Conservation (phyloP, 352 stramenopile species). For the Globisporangium recalcitrans region DNA sequence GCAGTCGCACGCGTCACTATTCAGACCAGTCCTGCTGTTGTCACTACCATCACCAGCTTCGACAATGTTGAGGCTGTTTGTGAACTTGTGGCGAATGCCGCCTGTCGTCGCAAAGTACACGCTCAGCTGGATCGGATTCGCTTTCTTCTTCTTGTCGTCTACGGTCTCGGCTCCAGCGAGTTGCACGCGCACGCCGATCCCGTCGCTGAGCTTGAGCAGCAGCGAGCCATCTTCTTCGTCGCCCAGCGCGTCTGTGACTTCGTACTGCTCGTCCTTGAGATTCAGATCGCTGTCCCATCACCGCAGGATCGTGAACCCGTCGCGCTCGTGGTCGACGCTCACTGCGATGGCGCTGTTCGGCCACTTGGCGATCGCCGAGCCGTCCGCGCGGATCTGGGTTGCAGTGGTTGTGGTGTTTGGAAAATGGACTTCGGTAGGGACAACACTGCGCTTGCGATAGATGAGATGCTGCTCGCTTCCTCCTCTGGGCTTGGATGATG, state of each 20-base stretch:
- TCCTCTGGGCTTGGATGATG: neutral
- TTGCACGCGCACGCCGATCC: constrained; percentile 35
- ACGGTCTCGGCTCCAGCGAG: constrained; percentile 9
- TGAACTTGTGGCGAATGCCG: constrained; percentile 41
- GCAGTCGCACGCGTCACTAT: constrained; percentile 25
- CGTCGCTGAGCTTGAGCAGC: constrained; percentile 44
- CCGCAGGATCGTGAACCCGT: constrained; percentile 40
- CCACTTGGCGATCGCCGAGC: constrained; percentile 67
- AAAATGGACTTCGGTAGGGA: constrained; percentile 43
- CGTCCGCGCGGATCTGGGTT: constrained; percentile 51
- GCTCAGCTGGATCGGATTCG: constrained; percentile 31
- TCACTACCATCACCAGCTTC: neutral
- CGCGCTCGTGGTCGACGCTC: constrained; percentile 56
- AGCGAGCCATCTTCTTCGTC: constrained; percentile 40
- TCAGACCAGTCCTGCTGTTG: neutral
- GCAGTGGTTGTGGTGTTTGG: constrained; percentile 44
- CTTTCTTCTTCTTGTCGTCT: too few species aligned
- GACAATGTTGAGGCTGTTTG: constrained; percentile 39
- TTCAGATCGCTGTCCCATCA: constrained; percentile 45
- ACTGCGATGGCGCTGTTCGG: constrained; percentile 54
- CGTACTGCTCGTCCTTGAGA: constrained; percentile 40
- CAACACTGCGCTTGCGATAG: constrained; percentile 45
- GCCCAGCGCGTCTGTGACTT: constrained; percentile 25
- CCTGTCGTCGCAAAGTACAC: constrained; percentile 41
- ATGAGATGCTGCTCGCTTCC: constrained; percentile 18